A percentile compares a stretch with the other conserved stretches of the same genome.
phyloP scores from a whole-genome alignment of 768 basidiomycete species.

The Tricholoma furcatifolium region DNA sequence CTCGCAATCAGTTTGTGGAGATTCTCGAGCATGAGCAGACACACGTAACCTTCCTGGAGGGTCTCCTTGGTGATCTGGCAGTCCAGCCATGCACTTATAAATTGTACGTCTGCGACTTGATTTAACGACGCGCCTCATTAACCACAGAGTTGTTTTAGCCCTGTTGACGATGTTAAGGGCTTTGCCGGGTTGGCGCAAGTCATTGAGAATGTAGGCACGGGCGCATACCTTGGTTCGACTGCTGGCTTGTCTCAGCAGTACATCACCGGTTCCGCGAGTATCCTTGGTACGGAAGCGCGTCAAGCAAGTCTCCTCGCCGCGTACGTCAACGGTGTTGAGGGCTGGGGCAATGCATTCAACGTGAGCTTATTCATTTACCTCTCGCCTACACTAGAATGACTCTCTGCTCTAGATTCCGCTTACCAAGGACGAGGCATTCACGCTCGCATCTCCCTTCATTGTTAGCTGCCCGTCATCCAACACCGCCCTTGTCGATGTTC shows the following conservation, averaged over 20 bases:
- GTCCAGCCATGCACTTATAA: conserved; percentile 9
- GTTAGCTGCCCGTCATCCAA: conserved; percentile 48
- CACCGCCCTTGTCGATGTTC: conserved; percentile 40
- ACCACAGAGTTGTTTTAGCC: neutral
- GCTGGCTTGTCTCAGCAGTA: conserved; percentile 7
- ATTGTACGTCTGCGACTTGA: conserved; percentile 4
- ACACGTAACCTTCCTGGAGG: conserved; percentile 8
- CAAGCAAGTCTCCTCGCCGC: conserved; percentile 9
- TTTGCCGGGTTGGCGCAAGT: conserved; percentile 8
- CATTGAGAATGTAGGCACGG: conserved; percentile 13
- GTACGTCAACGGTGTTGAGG: conserved; percentile 14
- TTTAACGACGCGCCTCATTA: neutral
- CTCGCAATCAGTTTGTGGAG: conserved; percentile 9
- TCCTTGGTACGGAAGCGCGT: conserved; percentile 15
- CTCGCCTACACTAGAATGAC: neutral
- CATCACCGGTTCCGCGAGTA: conserved; percentile 11
- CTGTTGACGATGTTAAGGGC: conserved; percentile 1
- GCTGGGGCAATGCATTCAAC: conserved; percentile 14
- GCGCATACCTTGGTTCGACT: conserved; percentile 12
- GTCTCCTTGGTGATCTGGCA: conserved; percentile 2
- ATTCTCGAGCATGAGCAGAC: conserved; percentile 2
- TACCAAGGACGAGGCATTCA: conserved; percentile 28
- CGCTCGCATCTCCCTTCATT: conserved; percentile 43
- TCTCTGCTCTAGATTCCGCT: conserved; percentile 26
- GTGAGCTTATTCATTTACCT: neutral